Evolutionary conservation across 2,329 filamentous ascomycete genomes (phyloP), one percentile per base, ranked within the genome.

Genomic region (Knufia petricola): DNA sequence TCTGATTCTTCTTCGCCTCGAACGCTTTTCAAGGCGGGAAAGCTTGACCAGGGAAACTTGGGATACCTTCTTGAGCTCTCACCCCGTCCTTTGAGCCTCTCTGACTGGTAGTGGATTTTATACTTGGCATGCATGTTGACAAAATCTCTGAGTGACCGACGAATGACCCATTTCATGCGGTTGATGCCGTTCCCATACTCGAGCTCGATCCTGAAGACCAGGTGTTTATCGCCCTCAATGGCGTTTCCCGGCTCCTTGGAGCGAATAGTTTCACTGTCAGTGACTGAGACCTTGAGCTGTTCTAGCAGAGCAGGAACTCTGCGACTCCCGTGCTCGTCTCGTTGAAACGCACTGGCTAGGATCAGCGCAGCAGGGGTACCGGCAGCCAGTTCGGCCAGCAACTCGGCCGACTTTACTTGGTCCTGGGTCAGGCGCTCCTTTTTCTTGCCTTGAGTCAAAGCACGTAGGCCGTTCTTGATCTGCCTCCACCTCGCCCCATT

Each of bases 171-270:
- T 62, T 86, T 87, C 94, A 98, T 96, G 50, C 92, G 79, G 48
- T 90, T 95, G 49, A 92, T 79, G 0, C 92, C 94, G 62, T 86
- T 96, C 12, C 92, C 92, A 63, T 98, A 98, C 63, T 98, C 92
- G 13, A 98, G 73, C 58, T 95, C 87, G 49, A 98, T 89, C 38
- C 83, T 84, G 65, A 96, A 95, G 7, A 92, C 76, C 60, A 86
- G 81, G 65, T 96, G 92, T 24, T 89, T 69, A 59, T 82, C 73
- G 53, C 76, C 70, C 34, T 69, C 66, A 4, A 47, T 51, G 15
- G 49, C 32, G 19, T 53, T 55, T 4, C 54, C 48, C 20, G 31
- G 31, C 9, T 56, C 55, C 46, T 49, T 54, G 51, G 69, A 63
- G 10, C 67, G 66, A 37, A 85, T 80, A 52, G 81, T 77, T 9